Evolutionary conservation across 169 alveolate genomes (phyloP).

Genomic region (Cryptosporidium ubiquitum): DNA sequence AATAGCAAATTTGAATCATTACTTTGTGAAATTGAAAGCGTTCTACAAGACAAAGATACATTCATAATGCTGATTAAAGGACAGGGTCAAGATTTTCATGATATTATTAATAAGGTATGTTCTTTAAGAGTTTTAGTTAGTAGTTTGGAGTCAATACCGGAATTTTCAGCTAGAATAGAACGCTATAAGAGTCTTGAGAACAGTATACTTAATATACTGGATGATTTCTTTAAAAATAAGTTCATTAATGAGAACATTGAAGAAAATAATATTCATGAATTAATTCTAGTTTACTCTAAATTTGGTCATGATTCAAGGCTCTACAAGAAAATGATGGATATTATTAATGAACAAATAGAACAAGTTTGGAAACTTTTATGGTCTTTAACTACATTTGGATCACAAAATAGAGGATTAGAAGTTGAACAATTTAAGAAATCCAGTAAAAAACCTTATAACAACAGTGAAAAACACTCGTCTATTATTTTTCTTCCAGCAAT

Average conservation of each 20-base stretch:
- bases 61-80: conserved; percentile 16
- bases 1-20: conserved; percentile 57
- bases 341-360: conserved; percentile 4
- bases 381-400: conserved; percentile 64
- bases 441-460: not conserved
- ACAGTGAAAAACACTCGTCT: not conserved
- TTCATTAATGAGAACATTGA: not conserved
- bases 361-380: conserved; percentile 44
- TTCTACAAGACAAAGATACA: conserved; percentile 11
- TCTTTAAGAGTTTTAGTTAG: conserved; percentile 46
- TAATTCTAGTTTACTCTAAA: conserved; percentile 7
- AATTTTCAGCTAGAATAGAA: conserved; percentile 45
- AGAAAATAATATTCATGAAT: not conserved
- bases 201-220: not conserved
- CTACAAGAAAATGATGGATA: not conserved
- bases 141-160: conserved; percentile 59
- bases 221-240: conserved; percentile 3
- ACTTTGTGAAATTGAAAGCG: conserved; percentile 28
- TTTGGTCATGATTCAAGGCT: conserved; percentile 29
- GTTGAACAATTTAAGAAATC: not conserved
- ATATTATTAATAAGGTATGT: conserved; percentile 30
- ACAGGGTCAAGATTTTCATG: conserved; percentile 30
- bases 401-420: conserved; percentile 25
- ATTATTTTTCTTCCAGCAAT: conserved; percentile 19
- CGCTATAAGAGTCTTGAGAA: conserved; percentile 24